Evolutionary conservation across 2,329 filamentous ascomycete species (phyloP), one percentile per base, ranked within the genome.

Genomic region (Trichoderma atrobrunneum): DNA sequence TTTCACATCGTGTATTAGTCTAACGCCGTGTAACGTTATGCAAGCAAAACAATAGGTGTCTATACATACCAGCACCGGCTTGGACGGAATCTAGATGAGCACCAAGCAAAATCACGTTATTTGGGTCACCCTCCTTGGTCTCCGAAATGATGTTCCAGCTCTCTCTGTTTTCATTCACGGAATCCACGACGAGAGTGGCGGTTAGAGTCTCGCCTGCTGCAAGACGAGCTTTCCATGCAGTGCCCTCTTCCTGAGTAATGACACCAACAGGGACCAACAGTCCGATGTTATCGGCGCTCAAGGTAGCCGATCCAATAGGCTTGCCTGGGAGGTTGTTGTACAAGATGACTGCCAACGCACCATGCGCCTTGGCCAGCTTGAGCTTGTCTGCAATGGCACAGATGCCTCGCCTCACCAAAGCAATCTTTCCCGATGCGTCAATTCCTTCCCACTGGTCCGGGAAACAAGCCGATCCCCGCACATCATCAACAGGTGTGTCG

Each of bases 301-400:
- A 82, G 0, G 88, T 90, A 16, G 87, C 88, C 34, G 68, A 32
- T 11, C 80, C 80, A 3, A 84, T 77, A 3, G 79, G 62, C 3
- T 72, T 72, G 1, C 86, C 87, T 0, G 84, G 79, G 2, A 79
- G 82, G 73, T 91, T 89, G 84, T 92, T 88, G 80, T 89, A 91
- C 72, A 92, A 82, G 63, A 92, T 80, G 1, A 86, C 82, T 48
- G 79, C 84, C 6, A 82, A 14, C 2, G 84, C 84, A 48, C 84
- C 84, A 34, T 81, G 78, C 3, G 78, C 78, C 74, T 78, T 81
- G 43, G 84, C 84, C 5, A 84, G 79, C 75, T 80, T 81, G 43
- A 84, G 77, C 77, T 85, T 86, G 69, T 82, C 79, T 5, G 80
- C 70, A 48, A 85, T 81, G n/a, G 79, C 78, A 72, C 84, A 86